phyloP scores from a whole-genome alignment of 345 rosid species.

The Boechera stricta region DNA sequence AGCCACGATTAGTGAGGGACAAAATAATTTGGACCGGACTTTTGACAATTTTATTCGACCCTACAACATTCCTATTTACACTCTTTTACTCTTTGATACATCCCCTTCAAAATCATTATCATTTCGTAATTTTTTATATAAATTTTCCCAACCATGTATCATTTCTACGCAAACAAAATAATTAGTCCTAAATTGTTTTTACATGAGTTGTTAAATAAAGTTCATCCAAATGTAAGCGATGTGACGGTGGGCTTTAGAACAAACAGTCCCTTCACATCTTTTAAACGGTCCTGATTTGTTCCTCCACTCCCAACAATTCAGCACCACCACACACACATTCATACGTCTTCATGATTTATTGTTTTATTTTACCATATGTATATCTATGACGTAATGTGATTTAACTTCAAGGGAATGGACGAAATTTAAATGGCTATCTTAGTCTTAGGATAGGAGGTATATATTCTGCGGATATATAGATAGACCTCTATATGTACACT shows the following conservation, averaged over 20 bases:
- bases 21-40: conserved; percentile 45
- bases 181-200: neutral
- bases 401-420: conserved; percentile 36
- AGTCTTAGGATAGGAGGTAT: conserved; percentile 34
- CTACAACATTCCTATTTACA: conserved; percentile 42
- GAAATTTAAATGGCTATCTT: conserved; percentile 30
- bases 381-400: conserved; percentile 25
- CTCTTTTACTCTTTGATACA: conserved; percentile 38
- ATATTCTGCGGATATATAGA: conserved; percentile 24
- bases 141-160: neutral
- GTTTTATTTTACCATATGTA: neutral
- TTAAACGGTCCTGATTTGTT: conserved; percentile 37
- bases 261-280: conserved; percentile 40
- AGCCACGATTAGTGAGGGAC: conserved; percentile 53
- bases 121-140: neutral
- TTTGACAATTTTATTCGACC: conserved; percentile 32
- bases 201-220: neutral
- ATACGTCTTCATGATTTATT: neutral
- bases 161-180: neutral
- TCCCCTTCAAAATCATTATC: conserved; percentile 38
- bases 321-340: conserved; percentile 1
- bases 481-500: conserved; percentile 11
- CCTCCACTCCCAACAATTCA: conserved; percentile 22
- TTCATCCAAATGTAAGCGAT: neutral
- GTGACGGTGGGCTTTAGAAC: conserved; percentile 38